Evolutionary conservation across 805 yeast genomes (phyloP).

Genomic region (Priceomyces haplophilus): DNA sequence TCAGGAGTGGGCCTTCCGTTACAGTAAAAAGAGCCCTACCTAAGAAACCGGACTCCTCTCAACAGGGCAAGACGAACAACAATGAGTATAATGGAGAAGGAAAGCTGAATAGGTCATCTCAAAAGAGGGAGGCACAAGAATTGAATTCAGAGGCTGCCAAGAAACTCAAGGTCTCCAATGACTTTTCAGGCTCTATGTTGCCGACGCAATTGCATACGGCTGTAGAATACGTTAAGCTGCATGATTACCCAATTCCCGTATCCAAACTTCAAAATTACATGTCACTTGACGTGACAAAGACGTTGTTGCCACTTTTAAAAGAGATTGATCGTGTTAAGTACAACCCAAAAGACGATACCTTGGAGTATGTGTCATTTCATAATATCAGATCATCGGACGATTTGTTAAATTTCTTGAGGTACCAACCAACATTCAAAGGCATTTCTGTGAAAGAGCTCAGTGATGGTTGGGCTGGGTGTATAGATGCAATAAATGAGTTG

Average conservation of each 20-base stretch:
- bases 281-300: conserved; percentile 55
- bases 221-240: conserved; percentile 77
- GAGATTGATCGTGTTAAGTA: conserved; percentile 76
- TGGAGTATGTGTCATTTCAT: conserved; percentile 85
- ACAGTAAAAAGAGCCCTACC: conserved; percentile 23
- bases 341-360: conserved; percentile 57
- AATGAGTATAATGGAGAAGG: conserved; percentile 2
- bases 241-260: conserved; percentile 68
- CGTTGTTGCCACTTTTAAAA: conserved; percentile 66
- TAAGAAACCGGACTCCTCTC: conserved; percentile 6
- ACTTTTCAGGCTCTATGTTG: conserved; percentile 55
- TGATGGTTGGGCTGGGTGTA: conserved; percentile 94
- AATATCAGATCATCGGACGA: conserved; percentile 82
- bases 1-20: conserved; percentile 44
- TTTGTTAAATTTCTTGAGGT: conserved; percentile 65
- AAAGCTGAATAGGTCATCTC: not conserved
- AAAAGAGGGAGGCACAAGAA: conserved; percentile 20
- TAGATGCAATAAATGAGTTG: conserved; percentile 70
- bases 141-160: conserved; percentile 33
- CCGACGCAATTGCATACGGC: conserved; percentile 89
- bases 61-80: conserved; percentile 6
- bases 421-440: conserved; percentile 86
- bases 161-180: conserved; percentile 28
- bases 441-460: conserved; percentile 73
- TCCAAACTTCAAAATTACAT: conserved; percentile 65